phyloP scores from a whole-genome alignment of 495 filamentous ascomycete genomes.

The Hyaloscypha bicolor region DNA sequence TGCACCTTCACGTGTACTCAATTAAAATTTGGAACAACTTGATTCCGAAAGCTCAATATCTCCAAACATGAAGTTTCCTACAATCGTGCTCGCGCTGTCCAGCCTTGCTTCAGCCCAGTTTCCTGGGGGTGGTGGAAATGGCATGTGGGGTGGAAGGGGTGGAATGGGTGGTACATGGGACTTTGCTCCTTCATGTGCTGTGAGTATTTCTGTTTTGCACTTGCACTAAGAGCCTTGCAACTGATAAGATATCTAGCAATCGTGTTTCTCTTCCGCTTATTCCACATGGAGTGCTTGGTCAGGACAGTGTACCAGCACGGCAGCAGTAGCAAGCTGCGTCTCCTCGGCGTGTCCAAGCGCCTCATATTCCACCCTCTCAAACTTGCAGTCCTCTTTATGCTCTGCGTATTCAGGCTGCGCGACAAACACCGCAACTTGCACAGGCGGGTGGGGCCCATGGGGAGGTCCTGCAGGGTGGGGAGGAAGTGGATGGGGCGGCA shows the following conservation, averaged over 20 bases:
- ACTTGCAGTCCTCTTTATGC: background rate
- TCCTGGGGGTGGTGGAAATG: background rate
- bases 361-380: background rate
- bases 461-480: background rate
- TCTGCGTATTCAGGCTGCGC: background rate
- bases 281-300: background rate
- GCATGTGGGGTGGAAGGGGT: background rate
- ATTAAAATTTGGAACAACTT: background rate
- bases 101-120: background rate
- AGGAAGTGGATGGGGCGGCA: background rate
- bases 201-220: background rate
- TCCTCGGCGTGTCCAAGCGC: background rate
- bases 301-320: background rate
- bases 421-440: background rate
- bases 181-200: constrained; percentile 1
- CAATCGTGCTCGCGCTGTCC: background rate
- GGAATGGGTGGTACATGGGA: background rate
- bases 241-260: background rate
- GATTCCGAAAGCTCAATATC: background rate
- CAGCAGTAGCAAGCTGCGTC: background rate
- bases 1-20: background rate
- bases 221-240: background rate
- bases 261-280: background rate
- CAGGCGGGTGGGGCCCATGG: background rate
- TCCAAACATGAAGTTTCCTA: background rate